Conservation (phyloP, 352 stramenopile genomes). For the Phytophthora foliorum region DNA sequence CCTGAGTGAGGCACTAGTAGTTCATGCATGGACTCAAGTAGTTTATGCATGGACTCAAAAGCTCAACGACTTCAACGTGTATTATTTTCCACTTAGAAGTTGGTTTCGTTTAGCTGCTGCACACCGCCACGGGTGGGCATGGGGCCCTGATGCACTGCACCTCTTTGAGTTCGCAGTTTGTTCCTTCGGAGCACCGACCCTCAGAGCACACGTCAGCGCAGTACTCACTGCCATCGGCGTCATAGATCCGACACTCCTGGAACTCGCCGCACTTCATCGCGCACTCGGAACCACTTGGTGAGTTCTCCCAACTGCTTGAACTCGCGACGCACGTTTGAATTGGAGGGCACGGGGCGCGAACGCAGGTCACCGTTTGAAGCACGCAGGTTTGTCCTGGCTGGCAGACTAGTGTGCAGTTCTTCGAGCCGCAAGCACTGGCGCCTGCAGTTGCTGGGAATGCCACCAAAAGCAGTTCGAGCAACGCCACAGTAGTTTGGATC, state of each 20-base stretch:
- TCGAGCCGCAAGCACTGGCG: neutral
- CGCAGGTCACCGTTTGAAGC: slow-evolving; percentile 15
- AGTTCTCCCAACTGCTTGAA: slow-evolving; percentile 1
- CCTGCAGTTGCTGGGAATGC: slow-evolving; percentile 2
- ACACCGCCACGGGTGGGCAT: slow-evolving; percentile 20
- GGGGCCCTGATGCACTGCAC: slow-evolving; percentile 26
- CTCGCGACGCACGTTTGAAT: slow-evolving; percentile 19
- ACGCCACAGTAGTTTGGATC: neutral
- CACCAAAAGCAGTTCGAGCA: neutral
- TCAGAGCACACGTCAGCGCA: slow-evolving; percentile 20
- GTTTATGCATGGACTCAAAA: neutral
- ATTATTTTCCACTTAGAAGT: neutral
- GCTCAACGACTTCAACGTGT: neutral
- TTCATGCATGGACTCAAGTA: neutral
- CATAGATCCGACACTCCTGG: slow-evolving; percentile 24
- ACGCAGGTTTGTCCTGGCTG: slow-evolving; percentile 6
- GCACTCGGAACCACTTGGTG: neutral
- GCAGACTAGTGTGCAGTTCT: slow-evolving; percentile 19
- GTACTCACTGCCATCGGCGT: slow-evolving; percentile 17
- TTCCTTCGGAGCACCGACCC: slow-evolving; percentile 8
- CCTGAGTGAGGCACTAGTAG: neutral
- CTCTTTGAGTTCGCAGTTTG: slow-evolving; percentile 17
- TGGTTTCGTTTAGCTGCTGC: slow-evolving; percentile 1
- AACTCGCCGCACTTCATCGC: slow-evolving; percentile 15
- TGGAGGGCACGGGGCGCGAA: slow-evolving; percentile 15